A percentile compares a stretch with the other conserved stretches of the same genome.
Evolutionary conservation across 2,329 filamentous ascomycete genomes (phyloP).

Genomic region (Trichoderma brevicompactum): DNA sequence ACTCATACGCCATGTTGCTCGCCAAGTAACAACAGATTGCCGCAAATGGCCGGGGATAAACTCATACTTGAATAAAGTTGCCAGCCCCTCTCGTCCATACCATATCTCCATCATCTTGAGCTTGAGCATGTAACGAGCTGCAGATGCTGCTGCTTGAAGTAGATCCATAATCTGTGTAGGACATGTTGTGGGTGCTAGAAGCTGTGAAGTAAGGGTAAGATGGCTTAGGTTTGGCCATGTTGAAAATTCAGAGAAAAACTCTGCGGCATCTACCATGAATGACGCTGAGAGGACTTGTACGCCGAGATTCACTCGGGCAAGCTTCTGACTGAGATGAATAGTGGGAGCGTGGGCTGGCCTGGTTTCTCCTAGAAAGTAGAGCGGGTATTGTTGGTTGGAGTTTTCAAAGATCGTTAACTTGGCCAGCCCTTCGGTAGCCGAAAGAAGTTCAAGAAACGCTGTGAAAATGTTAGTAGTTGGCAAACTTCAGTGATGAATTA

Average conservation of each 20-base stretch:
- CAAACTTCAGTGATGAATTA: constrained; percentile 16
- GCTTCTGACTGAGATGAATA: constrained; percentile 37
- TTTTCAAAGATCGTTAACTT: constrained; percentile 45
- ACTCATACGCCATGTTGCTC: constrained; percentile 34
- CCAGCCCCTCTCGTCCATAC: constrained; percentile 38
- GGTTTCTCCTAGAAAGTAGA: constrained; percentile 22
- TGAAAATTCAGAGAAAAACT: constrained; percentile 40
- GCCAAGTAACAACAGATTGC: constrained; percentile 34
- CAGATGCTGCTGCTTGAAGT: constrained; percentile 37
- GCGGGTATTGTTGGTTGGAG: constrained; percentile 40
- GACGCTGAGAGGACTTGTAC: constrained; percentile 40
- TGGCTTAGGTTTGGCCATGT: constrained; percentile 40
- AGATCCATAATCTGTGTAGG: constrained; percentile 35
- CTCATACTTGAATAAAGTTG: constrained; percentile 37
- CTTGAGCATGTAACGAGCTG: constrained; percentile 38
- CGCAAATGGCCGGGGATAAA: constrained; percentile 30
- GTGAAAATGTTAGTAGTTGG: constrained; percentile 20
- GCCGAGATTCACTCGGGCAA: constrained; percentile 39
- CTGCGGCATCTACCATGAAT: constrained; percentile 40
- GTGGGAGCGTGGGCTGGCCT: constrained; percentile 27
- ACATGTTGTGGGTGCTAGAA: constrained; percentile 35
- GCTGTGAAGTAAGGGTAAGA: constrained; percentile 40
- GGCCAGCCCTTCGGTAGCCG: constrained; percentile 33
- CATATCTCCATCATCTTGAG: constrained; percentile 42
- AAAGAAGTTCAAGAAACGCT: constrained; percentile 38